phyloP scores from a whole-genome alignment of 1,284 basidiomycete species.

The Apiotrichum gamsii region DNA sequence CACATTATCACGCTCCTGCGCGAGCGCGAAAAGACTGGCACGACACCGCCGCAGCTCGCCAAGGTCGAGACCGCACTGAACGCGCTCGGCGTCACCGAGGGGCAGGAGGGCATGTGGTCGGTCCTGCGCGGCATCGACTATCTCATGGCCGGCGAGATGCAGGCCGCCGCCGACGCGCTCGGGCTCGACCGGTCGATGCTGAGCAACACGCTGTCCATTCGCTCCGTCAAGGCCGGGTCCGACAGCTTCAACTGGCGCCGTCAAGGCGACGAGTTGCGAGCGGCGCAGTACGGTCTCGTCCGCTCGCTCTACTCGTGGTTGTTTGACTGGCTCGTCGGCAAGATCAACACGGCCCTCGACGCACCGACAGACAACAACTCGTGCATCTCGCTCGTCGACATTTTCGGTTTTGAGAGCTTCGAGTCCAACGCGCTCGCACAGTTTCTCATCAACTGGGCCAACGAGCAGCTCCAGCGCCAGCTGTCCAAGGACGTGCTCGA shows the following conservation, averaged over 20 bases:
- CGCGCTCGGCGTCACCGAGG: constrained; percentile 7
- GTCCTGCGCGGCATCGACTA: constrained; percentile 14
- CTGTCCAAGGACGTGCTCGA: constrained; percentile 15
- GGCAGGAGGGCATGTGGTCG: constrained; percentile 12
- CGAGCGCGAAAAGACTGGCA: constrained; percentile 6
- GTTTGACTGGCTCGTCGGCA: constrained; percentile 12
- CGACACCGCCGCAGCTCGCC: constrained; percentile 4
- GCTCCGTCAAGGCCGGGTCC: constrained; percentile 11
- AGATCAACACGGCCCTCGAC: constrained; percentile 12
- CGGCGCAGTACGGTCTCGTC: constrained; percentile 14
- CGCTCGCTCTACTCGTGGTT: constrained; percentile 17
- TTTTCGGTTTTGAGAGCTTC: constrained; percentile 20
- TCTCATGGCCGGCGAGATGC: constrained; percentile 9
- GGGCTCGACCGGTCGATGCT: constrained; percentile 9
- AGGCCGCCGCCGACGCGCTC: constrained; percentile 4
- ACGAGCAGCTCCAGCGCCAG: constrained; percentile 18
- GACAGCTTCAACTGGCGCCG: constrained; percentile 13
- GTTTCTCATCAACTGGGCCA: constrained; percentile 22
- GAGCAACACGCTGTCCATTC: constrained; percentile 11
- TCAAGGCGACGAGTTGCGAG: constrained; percentile 11
- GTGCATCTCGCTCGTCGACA: constrained; percentile 16
- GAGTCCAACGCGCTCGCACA: constrained; percentile 13
- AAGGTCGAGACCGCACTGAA: constrained; percentile 8
- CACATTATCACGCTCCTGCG: constrained; percentile 16
- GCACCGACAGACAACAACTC: constrained; percentile 6